phyloP scores from a whole-genome alignment of 1,284 basidiomycete species.

The Erythrobasidium hasegawianum region DNA sequence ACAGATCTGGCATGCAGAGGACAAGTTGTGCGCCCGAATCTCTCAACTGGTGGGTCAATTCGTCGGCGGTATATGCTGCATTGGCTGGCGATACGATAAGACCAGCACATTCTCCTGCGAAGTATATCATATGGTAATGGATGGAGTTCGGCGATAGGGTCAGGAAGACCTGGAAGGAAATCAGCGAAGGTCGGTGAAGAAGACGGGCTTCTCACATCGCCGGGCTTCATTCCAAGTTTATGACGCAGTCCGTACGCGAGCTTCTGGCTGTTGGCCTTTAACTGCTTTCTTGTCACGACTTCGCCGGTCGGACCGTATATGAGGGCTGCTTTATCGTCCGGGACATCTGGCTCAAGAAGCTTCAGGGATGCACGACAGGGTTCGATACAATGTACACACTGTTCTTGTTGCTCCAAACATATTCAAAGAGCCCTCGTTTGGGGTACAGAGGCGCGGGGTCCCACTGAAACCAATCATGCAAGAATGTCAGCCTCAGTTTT shows the following conservation, averaged over 20 bases:
- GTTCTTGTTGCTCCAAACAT: conserved; percentile 36
- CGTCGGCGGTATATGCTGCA: conserved; percentile 40
- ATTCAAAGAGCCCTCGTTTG: conserved; percentile 31
- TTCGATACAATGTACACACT: conserved; percentile 11
- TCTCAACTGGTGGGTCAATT: conserved; percentile 40
- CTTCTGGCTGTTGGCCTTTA: conserved; percentile 35
- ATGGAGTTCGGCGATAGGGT: conserved; percentile 43
- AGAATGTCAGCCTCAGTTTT: not conserved
- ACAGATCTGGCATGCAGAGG: conserved; percentile 37
- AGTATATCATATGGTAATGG: conserved; percentile 16
- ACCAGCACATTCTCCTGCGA: conserved; percentile 41
- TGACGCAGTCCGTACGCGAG: conserved; percentile 40
- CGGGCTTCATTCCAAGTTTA: conserved; percentile 30
- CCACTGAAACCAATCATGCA: conserved; percentile 10
- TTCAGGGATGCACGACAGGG: not conserved
- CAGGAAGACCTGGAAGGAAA: conserved; percentile 31
- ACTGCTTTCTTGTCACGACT: conserved; percentile 35
- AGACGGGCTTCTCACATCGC: conserved; percentile 25
- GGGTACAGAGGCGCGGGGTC: conserved; percentile 31
- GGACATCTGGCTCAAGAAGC: conserved; percentile 13
- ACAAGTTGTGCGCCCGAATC: conserved; percentile 38
- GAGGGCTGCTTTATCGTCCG: conserved; percentile 36
- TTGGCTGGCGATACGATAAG: conserved; percentile 43
- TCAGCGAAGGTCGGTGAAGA: not conserved
- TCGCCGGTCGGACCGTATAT: conserved; percentile 41